Percentiles rank a stretch among this genome's conserved stretches.
These are phyloP conservation scores for Hypoxylon fuscum DNA, from an alignment of 495 filamentous ascomycete genomes.

Conservation along the genomic window DNA sequence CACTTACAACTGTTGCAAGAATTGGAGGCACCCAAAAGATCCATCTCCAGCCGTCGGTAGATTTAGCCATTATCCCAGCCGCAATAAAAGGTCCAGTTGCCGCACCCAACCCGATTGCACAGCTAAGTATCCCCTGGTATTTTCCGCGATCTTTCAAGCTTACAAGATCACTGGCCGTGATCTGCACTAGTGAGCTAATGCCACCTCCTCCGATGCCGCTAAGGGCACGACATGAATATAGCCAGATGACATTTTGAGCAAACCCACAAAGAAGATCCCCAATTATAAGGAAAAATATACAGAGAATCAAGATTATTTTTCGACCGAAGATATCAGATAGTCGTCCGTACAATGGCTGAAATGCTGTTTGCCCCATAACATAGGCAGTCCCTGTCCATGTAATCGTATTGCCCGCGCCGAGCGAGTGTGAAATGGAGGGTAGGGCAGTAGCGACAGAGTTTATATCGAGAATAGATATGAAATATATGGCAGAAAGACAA, in stretches of 20 bases:
- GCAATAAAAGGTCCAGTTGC: constrained; percentile 52
- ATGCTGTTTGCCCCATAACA: constrained; percentile 70
- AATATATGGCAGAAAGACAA: constrained; percentile 61
- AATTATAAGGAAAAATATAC: constrained; percentile 52
- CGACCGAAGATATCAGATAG: constrained; percentile 68
- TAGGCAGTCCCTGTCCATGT: constrained; percentile 73
- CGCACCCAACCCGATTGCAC: constrained; percentile 52
- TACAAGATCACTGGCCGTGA: constrained; percentile 48
- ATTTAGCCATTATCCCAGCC: constrained; percentile 24
- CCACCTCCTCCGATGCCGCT: constrained; percentile 60
- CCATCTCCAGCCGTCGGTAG: constrained; percentile 44
- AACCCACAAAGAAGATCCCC: constrained; percentile 64
- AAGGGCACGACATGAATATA: constrained; percentile 65
- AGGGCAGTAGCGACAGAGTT: constrained; percentile 69
- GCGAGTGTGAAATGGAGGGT: constrained; percentile 65
- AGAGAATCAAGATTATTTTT: constrained; percentile 59
- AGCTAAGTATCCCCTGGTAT: constrained; percentile 53
- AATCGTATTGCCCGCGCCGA: constrained; percentile 64
- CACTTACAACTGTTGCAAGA: constrained; percentile 23
- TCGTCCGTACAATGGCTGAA: constrained; percentile 68
- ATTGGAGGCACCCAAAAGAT: constrained; percentile 44
- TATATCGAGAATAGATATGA: constrained; percentile 69
- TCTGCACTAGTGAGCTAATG: constrained; percentile 44
- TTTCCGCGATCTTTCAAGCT: constrained; percentile 46
- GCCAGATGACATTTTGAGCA: constrained; percentile 58